Conservation (phyloP, 768 basidiomycete genomes). For the Amanita phalloides region DNA sequence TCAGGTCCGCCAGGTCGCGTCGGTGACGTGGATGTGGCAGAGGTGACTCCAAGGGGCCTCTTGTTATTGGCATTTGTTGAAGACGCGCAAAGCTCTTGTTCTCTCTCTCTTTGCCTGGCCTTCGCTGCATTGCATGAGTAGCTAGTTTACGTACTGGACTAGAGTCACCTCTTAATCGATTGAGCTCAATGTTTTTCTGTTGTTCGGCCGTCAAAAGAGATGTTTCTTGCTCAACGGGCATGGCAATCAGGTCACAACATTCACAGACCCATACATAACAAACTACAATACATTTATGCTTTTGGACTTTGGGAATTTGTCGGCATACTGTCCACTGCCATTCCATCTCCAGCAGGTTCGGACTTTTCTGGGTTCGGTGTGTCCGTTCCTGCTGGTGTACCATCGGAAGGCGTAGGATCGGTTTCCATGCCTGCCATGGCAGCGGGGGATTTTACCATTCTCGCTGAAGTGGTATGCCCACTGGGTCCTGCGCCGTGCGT, state of each 20-base stretch:
- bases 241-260: neutral
- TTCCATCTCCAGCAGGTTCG: neutral
- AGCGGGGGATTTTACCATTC: slow-evolving; percentile 21
- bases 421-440: slow-evolving; percentile 27
- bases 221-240: slow-evolving; percentile 7
- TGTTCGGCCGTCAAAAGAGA: slow-evolving; percentile 54
- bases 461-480: slow-evolving; percentile 46
- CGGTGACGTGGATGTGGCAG: slow-evolving; percentile 50
- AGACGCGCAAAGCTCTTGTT: slow-evolving; percentile 36
- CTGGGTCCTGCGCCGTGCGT: slow-evolving; percentile 73
- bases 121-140: slow-evolving; percentile 41
- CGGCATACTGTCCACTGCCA: neutral
- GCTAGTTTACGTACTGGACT: neutral
- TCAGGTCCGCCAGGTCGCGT: slow-evolving; percentile 41
- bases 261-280: too few relatives aligned
- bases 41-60: slow-evolving; percentile 49
- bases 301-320: neutral
- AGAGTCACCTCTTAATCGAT: slow-evolving; percentile 58
- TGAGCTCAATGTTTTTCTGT: slow-evolving; percentile 63
- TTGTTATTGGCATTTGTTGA: slow-evolving; percentile 60
- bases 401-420: slow-evolving; percentile 28
- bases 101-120: slow-evolving; percentile 57
- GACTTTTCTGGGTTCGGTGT: neutral
- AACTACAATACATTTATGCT: neutral
- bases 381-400: slow-evolving; percentile 8